Base-by-base conservation (phyloP, 306 rosid genomes). In the Rubus parviflorus region DNA sequence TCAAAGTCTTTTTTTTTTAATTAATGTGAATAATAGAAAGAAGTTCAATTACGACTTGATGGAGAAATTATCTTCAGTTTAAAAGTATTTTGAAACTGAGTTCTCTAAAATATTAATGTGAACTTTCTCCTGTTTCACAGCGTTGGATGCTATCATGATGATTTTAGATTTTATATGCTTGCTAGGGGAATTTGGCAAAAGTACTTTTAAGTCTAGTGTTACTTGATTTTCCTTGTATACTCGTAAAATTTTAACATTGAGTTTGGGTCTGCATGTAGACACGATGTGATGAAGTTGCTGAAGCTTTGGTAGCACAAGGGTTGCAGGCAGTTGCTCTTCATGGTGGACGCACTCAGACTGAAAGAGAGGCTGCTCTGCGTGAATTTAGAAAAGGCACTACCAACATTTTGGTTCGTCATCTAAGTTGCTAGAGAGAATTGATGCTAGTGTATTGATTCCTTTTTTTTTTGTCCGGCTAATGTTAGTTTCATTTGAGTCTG, bases 271-370 rank as follows among this genome's bases (percentile, higher is more conserved):
- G 72, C 84, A 40, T 83, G 84, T 53, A 92, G 97, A 90, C 93
- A 73, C 86, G 92, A 77, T 92, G 97, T 40, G 96, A 92, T 35
- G 96, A 92, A 70, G 87, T 92, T 69, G 88, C 90, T 72, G 96
- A 92, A 82, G 96, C 96, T 30, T 83, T 92, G 87, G 85, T 90
- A 66, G 97, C 93, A 58, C 87, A 92, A 88, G 97, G 93, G 43
- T 85, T 92, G 80, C 89, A 90, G 78, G 96, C 97, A 30, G 97
- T 86, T 82, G 90, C 96, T 62, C 92, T 92, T 81, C 97, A 92
- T 80, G 96, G 97, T 77, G 97, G 97, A 61, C 97, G 96, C 56
- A 86, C 92, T 81, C 97, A 92, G 72, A 80, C 60, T 72, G 97
- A 92, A 87, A 86, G 97, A 85, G 97, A 92, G 85, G 84, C 93